phyloP scores from a whole-genome alignment of 1,139 yeast genomes.

The Suhomyces bribrorum region DNA sequence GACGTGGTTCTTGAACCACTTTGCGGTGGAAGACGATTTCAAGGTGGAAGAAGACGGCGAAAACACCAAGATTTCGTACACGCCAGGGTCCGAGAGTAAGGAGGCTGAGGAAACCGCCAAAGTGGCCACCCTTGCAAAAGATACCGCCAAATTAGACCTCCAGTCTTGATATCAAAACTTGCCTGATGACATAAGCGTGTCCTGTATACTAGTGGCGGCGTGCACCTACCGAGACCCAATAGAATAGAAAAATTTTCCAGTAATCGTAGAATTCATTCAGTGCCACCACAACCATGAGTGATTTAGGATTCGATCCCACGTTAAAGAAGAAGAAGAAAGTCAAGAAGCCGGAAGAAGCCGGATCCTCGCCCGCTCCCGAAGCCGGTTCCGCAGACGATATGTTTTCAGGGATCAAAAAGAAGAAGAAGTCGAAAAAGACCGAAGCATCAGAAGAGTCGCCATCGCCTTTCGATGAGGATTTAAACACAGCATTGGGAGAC shows the following conservation, averaged over 20 bases:
- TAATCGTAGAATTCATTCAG: conserved; percentile 1
- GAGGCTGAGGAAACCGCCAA: conserved; percentile 47
- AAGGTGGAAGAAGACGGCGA: conserved; percentile 46
- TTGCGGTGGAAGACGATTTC: conserved; percentile 65
- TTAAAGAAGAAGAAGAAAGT: conserved; percentile 81
- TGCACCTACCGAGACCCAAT: conserved; percentile 3
- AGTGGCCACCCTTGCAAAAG: conserved; percentile 15
- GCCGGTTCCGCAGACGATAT: conserved; percentile 46
- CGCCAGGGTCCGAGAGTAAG: conserved; percentile 51
- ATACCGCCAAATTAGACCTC: conserved; percentile 17
- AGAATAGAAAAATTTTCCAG: conserved; percentile 12
- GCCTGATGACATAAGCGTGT: neutral
- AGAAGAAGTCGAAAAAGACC: conserved; percentile 49
- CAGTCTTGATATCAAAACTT: neutral
- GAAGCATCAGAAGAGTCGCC: conserved; percentile 36
- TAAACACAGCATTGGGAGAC: conserved; percentile 68
- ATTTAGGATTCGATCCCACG: conserved; percentile 74
- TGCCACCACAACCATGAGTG: conserved; percentile 38
- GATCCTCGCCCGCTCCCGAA: conserved; percentile 35
- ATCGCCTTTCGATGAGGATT: conserved; percentile 60
- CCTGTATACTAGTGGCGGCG: conserved; percentile 11
- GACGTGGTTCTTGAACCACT: conserved; percentile 70
- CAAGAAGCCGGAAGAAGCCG: conserved; percentile 43
- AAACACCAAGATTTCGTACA: conserved; percentile 48
- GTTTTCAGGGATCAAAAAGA: conserved; percentile 56